Conservation (phyloP, 495 filamentous ascomycete genomes). For the Immersiella caudata region DNA sequence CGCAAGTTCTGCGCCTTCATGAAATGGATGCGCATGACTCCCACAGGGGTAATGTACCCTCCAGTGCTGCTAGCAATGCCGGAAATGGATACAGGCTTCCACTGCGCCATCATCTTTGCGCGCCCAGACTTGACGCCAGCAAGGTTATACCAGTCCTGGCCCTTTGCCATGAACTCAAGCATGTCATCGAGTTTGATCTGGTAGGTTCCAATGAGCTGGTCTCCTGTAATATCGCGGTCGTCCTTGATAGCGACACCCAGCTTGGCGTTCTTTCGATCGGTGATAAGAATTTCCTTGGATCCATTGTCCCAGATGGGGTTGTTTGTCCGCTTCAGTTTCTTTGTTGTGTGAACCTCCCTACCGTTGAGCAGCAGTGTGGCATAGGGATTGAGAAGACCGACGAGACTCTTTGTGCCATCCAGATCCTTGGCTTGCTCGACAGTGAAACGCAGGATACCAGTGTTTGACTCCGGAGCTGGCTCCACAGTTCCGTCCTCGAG, state of each 20-base stretch:
- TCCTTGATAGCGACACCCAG: constrained; percentile 94
- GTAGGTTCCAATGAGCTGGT: constrained; percentile 85
- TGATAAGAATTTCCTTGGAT: constrained; percentile 90
- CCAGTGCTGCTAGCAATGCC: constrained; percentile 73
- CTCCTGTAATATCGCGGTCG: constrained; percentile 79
- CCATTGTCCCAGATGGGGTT: constrained; percentile 91
- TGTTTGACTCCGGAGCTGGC: constrained; percentile 84
- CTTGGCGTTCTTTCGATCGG: constrained; percentile 84
- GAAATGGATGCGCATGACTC: constrained; percentile 94
- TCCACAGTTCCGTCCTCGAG: constrained; percentile 75
- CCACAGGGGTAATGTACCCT: constrained; percentile 90
- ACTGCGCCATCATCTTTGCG: constrained; percentile 84
- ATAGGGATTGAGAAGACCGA: constrained; percentile 90
- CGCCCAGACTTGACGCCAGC: constrained; percentile 79
- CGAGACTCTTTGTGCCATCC: constrained; percentile 83
- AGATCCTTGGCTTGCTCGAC: constrained; percentile 96
- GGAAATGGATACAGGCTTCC: constrained; percentile 89
- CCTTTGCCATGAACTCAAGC: constrained; percentile 86
- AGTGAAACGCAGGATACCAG: constrained; percentile 89
- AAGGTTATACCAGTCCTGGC: constrained; percentile 94
- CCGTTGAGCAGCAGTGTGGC: constrained; percentile 84
- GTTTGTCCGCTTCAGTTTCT: constrained; percentile 93
- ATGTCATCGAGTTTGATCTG: constrained; percentile 94
- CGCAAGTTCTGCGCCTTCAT: constrained; percentile 77
- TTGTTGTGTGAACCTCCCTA: constrained; percentile 80